These are phyloP conservation scores for Chaetomium sp. DNA, from an alignment of 2,329 filamentous ascomycete species.

Conservation along the genomic window DNA sequence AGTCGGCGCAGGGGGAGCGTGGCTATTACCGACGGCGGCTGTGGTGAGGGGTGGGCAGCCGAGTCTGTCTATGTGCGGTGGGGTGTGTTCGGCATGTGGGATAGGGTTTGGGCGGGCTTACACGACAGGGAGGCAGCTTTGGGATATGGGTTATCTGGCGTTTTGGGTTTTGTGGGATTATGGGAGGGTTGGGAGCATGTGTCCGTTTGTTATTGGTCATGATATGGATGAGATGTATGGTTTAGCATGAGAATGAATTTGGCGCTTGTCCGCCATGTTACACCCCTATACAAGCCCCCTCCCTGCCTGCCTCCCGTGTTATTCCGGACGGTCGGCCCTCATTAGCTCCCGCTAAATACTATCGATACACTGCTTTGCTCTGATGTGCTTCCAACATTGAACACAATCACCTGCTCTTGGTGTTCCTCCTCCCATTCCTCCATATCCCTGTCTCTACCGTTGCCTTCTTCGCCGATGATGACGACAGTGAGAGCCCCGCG, in stretches of 20 bases:
- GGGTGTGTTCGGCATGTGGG: background rate
- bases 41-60: conserved; percentile 45
- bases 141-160: background rate
- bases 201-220: background rate
- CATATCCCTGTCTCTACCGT: background rate
- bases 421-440: background rate
- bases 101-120: background rate
- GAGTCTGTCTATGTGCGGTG: background rate
- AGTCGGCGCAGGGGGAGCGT: conserved; percentile 46
- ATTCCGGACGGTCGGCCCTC: background rate
- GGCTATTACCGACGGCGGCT: conserved; percentile 53
- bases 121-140: background rate
- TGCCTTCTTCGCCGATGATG: background rate
- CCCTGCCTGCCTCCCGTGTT: background rate
- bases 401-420: background rate
- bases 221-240: background rate
- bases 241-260: background rate
- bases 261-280: background rate
- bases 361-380: background rate
- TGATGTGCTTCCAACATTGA: no score
- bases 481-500: background rate
- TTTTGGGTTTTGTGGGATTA: background rate
- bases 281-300: background rate
- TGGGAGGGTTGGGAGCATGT: background rate
- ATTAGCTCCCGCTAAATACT: background rate